These are phyloP conservation scores for Thraustochytrium striatum DNA, from an alignment of 352 stramenopile genomes.

Conservation along the genomic window DNA sequence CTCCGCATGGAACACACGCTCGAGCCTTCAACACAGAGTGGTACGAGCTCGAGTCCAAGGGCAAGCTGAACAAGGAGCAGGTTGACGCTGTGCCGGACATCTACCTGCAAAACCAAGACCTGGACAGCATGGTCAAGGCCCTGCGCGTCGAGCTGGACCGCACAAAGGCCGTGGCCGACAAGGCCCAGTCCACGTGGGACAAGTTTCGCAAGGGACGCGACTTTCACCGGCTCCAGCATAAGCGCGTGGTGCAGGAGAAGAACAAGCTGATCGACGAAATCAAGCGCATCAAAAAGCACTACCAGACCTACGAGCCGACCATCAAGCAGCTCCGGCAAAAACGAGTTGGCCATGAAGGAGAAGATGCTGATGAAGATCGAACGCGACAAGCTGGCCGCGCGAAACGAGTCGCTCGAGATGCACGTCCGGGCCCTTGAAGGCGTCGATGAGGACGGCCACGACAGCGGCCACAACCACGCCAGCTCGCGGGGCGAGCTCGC, in stretches of 20 bases:
- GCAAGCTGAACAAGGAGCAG: conserved; percentile 79
- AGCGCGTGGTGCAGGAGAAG: conserved; percentile 89
- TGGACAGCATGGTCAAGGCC: conserved; percentile 79
- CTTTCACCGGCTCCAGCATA: conserved; percentile 91
- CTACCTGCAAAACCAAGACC: conserved; percentile 82
- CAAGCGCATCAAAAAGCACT: conserved; percentile 81
- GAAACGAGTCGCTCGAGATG: conserved; percentile 75
- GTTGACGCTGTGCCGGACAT: conserved; percentile 85
- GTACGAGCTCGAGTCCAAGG: conserved; percentile 87
- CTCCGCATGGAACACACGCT: conserved; percentile 77
- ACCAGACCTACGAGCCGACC: conserved; percentile 80
- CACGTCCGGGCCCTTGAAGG: conserved; percentile 69
- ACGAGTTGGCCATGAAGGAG: conserved; percentile 90
- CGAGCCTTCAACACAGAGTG: conserved; percentile 91
- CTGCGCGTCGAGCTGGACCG: conserved; percentile 75
- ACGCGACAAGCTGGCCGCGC: conserved; percentile 78
- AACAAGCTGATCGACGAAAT: conserved; percentile 82
- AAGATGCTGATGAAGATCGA: conserved; percentile 93
- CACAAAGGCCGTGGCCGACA: conserved; percentile 76
- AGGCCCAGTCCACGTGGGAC: conserved; percentile 82
- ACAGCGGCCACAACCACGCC: not conserved
- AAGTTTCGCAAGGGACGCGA: conserved; percentile 89
- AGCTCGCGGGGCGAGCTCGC: not conserved
- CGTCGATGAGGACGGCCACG: not conserved
- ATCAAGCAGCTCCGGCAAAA: conserved; percentile 85